Percentiles rank a stretch among this genome's conserved stretches.
These are phyloP conservation scores for Echites panduratus DNA, from an alignment of 257 asterid genomes.

Conservation along the genomic window DNA sequence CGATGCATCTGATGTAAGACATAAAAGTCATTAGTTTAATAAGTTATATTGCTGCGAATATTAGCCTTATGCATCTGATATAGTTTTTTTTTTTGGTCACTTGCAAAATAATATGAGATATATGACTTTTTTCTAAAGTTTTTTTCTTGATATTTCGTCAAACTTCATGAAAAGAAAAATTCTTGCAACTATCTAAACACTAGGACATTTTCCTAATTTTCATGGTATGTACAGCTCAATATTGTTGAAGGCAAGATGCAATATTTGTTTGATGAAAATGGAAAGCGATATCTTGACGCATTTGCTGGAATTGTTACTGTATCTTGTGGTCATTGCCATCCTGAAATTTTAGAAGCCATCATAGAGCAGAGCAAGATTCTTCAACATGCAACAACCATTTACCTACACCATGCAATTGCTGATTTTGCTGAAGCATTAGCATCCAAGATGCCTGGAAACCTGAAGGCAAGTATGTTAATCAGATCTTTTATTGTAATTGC, in stretches of 20 bases:
- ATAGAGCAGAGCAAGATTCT: slow-evolving; percentile 86
- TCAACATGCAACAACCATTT: slow-evolving; percentile 90
- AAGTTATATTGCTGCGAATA: not conserved
- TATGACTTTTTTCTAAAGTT: not conserved
- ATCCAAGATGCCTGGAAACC: slow-evolving; percentile 88
- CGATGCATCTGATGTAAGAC: not conserved
- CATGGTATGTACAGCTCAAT: slow-evolving; percentile 49
- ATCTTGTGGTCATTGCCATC: slow-evolving; percentile 97
- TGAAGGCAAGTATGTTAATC: slow-evolving; percentile 41
- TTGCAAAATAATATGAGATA: not conserved
- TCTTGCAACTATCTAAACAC: not conserved
- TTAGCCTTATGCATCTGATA: not conserved
- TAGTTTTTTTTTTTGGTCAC: too few relatives aligned
- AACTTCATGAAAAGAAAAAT: not conserved
- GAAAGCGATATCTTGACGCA: slow-evolving; percentile 90
- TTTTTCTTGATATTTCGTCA: not conserved
- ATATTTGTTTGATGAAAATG: slow-evolving; percentile 80
- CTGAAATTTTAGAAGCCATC: slow-evolving; percentile 60
- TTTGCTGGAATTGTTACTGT: slow-evolving; percentile 96
- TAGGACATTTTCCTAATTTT: not conserved
- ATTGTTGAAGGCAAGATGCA: slow-evolving; percentile 98
- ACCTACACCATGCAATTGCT: slow-evolving; percentile 81
- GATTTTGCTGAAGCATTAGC: slow-evolving; percentile 91
- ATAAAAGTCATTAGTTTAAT: not conserved
- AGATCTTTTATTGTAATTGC: not conserved